A percentile compares a stretch with the other conserved stretches of the same genome.
Evolutionary conservation across 768 basidiomycete species (phyloP).

Genomic region (Pulveroboletus sp.): DNA sequence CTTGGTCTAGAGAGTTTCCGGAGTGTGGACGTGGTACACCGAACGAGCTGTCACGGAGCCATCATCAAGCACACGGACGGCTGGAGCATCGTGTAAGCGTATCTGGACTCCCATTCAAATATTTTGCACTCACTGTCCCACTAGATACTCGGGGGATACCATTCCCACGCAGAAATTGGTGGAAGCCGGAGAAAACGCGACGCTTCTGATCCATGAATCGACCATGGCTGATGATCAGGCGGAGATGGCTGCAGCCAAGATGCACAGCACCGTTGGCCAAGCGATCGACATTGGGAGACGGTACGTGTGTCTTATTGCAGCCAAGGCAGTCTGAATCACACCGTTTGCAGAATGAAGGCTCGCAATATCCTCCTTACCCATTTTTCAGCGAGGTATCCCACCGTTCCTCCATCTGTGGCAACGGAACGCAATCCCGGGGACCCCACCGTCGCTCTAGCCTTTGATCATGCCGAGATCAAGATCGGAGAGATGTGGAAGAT

Average conservation of each 20-base stretch:
- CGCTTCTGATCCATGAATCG: slow-evolving; percentile 91
- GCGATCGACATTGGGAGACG: slow-evolving; percentile 74
- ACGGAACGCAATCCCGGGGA: slow-evolving; percentile 22
- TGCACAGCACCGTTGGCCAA: slow-evolving; percentile 88
- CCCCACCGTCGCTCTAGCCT: slow-evolving; percentile 68
- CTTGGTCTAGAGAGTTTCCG: slow-evolving; percentile 60
- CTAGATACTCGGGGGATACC: slow-evolving; percentile 91
- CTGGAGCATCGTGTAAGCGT: slow-evolving; percentile 41
- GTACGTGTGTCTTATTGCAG: slow-evolving; percentile 38
- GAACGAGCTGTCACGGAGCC: slow-evolving; percentile 68
- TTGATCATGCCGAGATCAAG: slow-evolving; percentile 72
- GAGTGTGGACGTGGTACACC: slow-evolving; percentile 74
- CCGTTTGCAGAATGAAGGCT: slow-evolving; percentile 70
- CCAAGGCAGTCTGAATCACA: not conserved
- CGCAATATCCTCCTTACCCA: slow-evolving; percentile 88
- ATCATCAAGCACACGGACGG: slow-evolving; percentile 64
- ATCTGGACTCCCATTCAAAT: not conserved
- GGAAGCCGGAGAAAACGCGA: slow-evolving; percentile 60
- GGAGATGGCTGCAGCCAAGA: slow-evolving; percentile 69
- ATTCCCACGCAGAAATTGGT: slow-evolving; percentile 69
- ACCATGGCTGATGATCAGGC: slow-evolving; percentile 86
- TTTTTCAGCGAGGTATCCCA: slow-evolving; percentile 93
- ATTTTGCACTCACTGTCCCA: not conserved
- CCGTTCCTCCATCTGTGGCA: slow-evolving; percentile 56
- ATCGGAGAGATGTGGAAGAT: slow-evolving; percentile 87